Evolutionary conservation across 208 protist genomes (phyloP), one percentile per base, ranked within the genome.

Genomic region (Trypanosoma melophagium): DNA sequence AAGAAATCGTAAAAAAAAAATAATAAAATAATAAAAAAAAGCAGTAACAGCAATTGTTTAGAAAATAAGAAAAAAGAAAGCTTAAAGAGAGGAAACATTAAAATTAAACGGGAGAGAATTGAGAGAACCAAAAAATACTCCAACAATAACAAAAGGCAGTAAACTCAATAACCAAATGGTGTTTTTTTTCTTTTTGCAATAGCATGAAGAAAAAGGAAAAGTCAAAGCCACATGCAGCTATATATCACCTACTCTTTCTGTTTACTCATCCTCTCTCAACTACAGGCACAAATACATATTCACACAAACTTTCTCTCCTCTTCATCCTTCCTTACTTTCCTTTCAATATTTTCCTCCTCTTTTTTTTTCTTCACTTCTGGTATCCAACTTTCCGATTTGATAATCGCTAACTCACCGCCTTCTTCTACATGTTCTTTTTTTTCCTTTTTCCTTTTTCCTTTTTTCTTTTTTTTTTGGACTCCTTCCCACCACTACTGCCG

Each of bases 401-500:
- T 52, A 7, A 21, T 14, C 35, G 5, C 12, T 24, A 53, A 31
- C 2, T 49, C 17, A 12, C 21, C 31, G 0, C 16, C 24, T 57
- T 35, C 25, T 42, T 40, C 28, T 25, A 19, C 53, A 17, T n/a
- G 9, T 41, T 57, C 53, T 57, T n/a, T 57, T n/a, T 35, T 35
- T 56, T 24, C 49, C 35, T 72, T 42, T 64, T 47, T 41, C 58
- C 16, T 28, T 61, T 17, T 21, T 66, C n/a, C 7, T 40, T 44
- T 58, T 60, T 60, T 49, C 25, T 49, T 60, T 52, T 60, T 69
- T 52, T 22, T 53, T 60, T 59, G 24, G 14, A 28, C 24, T 61
- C 38, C 41, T 19, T 62, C 13, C 22, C 12, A 35, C 58, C 35
- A 51, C 19, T 51, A 17, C 25, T 7, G 2, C 50, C 38, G 62